Conservation (phyloP, 176 grass and related monocot genomes). For the Secale cereale region DNA sequence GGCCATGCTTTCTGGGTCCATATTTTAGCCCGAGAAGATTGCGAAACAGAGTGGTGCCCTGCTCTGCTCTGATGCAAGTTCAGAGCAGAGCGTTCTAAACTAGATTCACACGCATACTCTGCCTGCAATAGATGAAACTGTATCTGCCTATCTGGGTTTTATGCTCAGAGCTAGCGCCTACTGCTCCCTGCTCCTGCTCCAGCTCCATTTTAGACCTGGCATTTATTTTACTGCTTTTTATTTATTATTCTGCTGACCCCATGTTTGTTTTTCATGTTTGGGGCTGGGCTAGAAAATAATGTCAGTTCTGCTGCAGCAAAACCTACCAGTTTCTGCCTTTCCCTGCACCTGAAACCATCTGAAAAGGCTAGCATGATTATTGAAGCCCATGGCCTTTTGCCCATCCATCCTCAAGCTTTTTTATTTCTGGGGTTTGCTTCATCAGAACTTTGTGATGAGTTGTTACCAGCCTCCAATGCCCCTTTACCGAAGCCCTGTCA, state of each 20-base stretch:
- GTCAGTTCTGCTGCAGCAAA: slow-evolving; percentile 14
- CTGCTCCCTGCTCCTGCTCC: slow-evolving; percentile 17
- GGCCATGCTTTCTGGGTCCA: slow-evolving; percentile 28
- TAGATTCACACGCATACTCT: not conserved
- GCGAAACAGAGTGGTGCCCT: not conserved
- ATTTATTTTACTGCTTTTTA: slow-evolving; percentile 16
- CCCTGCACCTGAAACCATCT: slow-evolving; percentile 31
- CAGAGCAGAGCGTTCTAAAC: slow-evolving; percentile 16
- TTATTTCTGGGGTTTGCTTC: not conserved
- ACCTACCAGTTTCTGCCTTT: slow-evolving; percentile 20
- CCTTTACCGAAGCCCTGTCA: slow-evolving; percentile 17
- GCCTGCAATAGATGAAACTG: not conserved
- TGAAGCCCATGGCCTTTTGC: slow-evolving; percentile 27
- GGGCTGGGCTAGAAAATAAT: slow-evolving; percentile 4
- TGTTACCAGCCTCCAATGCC: slow-evolving; percentile 22
- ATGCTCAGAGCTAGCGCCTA: slow-evolving; percentile 26
- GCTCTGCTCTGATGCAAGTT: slow-evolving; percentile 13
- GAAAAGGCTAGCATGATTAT: slow-evolving; percentile 35
- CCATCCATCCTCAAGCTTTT: slow-evolving; percentile 13
- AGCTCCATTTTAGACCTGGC: slow-evolving; percentile 13
- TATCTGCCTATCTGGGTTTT: slow-evolving; percentile 9
- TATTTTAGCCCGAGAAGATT: slow-evolving; percentile 26
- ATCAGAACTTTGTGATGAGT: slow-evolving; percentile 22
- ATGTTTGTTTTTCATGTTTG: slow-evolving; percentile 11
- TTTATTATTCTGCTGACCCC: not conserved